A percentile compares a stretch with the other conserved stretches of the same genome.
phyloP scores from a whole-genome alignment of 1,284 basidiomycete species.

The Neotropicomus parvogracilis region DNA sequence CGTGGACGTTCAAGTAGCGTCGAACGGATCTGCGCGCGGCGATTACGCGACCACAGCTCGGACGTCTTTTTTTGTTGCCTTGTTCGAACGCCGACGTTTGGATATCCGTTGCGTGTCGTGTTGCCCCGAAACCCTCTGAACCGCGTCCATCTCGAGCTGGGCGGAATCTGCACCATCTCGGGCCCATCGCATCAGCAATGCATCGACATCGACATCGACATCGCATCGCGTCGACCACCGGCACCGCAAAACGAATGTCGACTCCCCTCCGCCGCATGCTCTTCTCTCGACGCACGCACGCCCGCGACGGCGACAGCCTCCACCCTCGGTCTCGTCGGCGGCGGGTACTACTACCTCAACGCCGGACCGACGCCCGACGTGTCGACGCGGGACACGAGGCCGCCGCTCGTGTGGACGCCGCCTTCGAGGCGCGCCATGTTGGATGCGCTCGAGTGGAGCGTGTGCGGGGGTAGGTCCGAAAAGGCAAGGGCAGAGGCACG shows the following conservation, averaged over 20 bases:
- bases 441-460: constrained; percentile 39
- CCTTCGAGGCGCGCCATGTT: constrained; percentile 66
- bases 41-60: constrained; percentile 1
- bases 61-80: not conserved
- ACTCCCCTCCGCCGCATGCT: constrained; percentile 43
- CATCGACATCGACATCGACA: too few relatives aligned
- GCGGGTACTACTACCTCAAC: constrained; percentile 69
- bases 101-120: too few relatives aligned
- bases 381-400: constrained; percentile 59
- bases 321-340: constrained; percentile 48
- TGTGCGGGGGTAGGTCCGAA: not conserved
- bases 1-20: too few relatives aligned
- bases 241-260: constrained; percentile 7
- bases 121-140: too few relatives aligned
- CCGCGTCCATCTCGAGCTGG: too few relatives aligned
- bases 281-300: constrained; percentile 53
- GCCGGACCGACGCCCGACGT: constrained; percentile 57
- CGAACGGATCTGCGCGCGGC: constrained; percentile 7
- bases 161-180: too few relatives aligned
- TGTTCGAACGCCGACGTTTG: too few relatives aligned
- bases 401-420: constrained; percentile 74
- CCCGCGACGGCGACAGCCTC: constrained; percentile 49
- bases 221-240: too few relatives aligned
- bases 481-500: too few relatives aligned
- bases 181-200: too few relatives aligned